Percentiles rank a stretch among this genome's conserved stretches.
These are phyloP conservation scores for Eucalyptus urophylla DNA, from an alignment of 345 rosid genomes.

Conservation along the genomic window DNA sequence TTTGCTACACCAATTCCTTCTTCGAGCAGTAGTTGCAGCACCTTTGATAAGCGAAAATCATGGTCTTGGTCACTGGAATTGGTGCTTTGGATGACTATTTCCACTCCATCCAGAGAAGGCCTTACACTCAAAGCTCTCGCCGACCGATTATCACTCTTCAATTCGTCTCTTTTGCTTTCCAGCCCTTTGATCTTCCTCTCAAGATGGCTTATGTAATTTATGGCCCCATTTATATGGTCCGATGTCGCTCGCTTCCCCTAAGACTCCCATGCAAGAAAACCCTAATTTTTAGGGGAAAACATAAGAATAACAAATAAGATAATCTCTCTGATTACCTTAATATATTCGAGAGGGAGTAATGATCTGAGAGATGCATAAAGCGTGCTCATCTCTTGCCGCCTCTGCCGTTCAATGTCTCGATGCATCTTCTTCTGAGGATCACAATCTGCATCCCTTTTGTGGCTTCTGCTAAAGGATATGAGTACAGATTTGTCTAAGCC, in stretches of 20 bases:
- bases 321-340: constrained; percentile 25
- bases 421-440: constrained; percentile 45
- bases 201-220: constrained; percentile 41
- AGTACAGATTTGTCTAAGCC: neutral
- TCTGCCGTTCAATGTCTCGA: constrained; percentile 53
- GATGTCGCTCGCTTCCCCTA: constrained; percentile 82
- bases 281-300: neutral
- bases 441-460: neutral
- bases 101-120: constrained; percentile 22
- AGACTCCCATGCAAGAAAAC: neutral
- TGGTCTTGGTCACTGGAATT: constrained; percentile 3
- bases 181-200: constrained; percentile 30
- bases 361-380: constrained; percentile 49
- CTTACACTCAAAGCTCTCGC: neutral
- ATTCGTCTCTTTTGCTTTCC: constrained; percentile 22
- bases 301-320: neutral
- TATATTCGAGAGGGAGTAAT: constrained; percentile 56
- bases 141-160: neutral
- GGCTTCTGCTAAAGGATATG: neutral
- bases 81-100: constrained; percentile 22
- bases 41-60: constrained; percentile 28
- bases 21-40: constrained; percentile 23
- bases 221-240: constrained; percentile 64
- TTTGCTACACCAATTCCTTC: constrained; percentile 34
- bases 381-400: constrained; percentile 67